These are phyloP conservation scores for Aphanoascus verrucosus DNA, from an alignment of 2,329 filamentous ascomycete species.

Conservation along the genomic window DNA sequence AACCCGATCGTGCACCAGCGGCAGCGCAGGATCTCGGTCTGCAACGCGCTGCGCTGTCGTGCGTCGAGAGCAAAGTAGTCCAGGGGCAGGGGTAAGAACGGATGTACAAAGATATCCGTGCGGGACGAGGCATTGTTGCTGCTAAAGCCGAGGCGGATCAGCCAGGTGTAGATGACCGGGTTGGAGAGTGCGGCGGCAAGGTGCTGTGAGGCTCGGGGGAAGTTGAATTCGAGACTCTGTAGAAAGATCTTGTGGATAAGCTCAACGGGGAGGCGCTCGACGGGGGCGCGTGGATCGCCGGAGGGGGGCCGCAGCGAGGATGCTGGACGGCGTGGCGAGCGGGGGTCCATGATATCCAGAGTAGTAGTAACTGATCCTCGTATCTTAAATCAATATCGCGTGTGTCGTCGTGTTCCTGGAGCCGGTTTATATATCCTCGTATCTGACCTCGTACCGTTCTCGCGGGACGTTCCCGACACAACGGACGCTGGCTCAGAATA, in stretches of 20 bases:
- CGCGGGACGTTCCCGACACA: neutral
- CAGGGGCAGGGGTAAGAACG: conserved; percentile 33
- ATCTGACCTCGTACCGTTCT: too few species aligned
- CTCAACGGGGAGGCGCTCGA: conserved; percentile 16
- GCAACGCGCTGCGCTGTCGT: conserved; percentile 25
- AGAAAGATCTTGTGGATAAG: conserved; percentile 42
- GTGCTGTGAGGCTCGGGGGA: conserved; percentile 35
- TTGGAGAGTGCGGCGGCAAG: conserved; percentile 34
- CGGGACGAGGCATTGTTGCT: conserved; percentile 26
- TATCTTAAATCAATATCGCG: too few species aligned
- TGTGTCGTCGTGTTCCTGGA: too few species aligned
- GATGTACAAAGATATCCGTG: conserved; percentile 27
- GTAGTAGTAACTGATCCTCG: too few species aligned
- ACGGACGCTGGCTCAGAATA: neutral
- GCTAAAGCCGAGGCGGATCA: conserved; percentile 36
- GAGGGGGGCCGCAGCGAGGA: neutral
- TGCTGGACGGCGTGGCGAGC: neutral
- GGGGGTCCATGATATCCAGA: neutral
- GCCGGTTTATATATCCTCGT: too few species aligned
- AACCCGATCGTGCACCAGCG: conserved; percentile 34
- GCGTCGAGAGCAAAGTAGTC: conserved; percentile 25
- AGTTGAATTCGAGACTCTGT: conserved; percentile 38
- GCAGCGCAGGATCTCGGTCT: conserved; percentile 29
- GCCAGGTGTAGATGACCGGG: conserved; percentile 33
- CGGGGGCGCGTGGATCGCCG: conserved; percentile 7